phyloP scores from a whole-genome alignment of 192 early-diverging fungal species.

The Neocallimastix lanati region DNA sequence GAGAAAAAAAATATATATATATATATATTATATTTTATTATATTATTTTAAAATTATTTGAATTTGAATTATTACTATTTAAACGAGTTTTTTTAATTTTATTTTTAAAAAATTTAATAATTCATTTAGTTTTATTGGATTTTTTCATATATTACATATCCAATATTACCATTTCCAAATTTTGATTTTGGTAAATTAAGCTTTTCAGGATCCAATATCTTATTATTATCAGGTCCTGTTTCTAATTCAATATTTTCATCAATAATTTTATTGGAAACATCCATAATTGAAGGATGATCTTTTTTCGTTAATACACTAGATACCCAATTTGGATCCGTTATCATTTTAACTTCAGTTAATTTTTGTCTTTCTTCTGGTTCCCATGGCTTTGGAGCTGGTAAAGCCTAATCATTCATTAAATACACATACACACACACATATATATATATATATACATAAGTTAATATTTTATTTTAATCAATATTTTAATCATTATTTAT shows the following conservation, averaged over 20 bases:
- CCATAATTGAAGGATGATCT: neutral
- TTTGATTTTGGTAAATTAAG: neutral
- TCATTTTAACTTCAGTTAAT: slow-evolving; percentile 21
- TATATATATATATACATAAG: too few species aligned
- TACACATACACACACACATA: too few species aligned
- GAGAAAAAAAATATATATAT: too few species aligned
- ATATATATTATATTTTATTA: too few species aligned
- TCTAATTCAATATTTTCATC: neutral
- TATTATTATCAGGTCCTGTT: neutral
- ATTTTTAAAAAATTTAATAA: too few species aligned
- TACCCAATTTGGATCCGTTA: slow-evolving; percentile 40
- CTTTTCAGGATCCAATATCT: neutral
- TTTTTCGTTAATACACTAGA: slow-evolving; percentile 2
- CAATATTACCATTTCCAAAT: neutral
- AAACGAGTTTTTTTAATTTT: too few species aligned
- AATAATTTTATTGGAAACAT: neutral
- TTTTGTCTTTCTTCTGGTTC: neutral
- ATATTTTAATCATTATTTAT: too few species aligned
- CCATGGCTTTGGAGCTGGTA: neutral
- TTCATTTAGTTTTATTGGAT: neutral
- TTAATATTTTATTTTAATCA: too few species aligned
- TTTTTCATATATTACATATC: neutral
- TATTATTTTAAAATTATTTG: too few species aligned
- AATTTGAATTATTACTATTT: too few species aligned
- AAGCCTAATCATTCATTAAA: neutral